Evolutionary conservation across 352 stramenopile genomes (phyloP), one percentile per base, ranked within the genome.

Genomic region (Phytophthora palmivora): DNA sequence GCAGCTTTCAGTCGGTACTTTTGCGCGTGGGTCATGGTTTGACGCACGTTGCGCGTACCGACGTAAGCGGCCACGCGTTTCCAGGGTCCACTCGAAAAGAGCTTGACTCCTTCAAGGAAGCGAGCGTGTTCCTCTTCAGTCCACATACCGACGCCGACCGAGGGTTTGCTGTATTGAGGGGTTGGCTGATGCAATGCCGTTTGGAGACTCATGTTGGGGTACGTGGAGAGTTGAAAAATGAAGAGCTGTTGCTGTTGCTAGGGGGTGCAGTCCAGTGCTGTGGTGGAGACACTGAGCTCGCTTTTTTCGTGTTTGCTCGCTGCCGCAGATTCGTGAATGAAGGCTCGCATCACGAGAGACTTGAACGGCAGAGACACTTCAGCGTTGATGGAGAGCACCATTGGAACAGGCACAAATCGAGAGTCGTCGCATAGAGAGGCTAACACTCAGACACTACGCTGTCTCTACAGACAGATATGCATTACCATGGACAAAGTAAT

Each of bases 51-150:
- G 51, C 82, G 82, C 45, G 84, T 92, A 36, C 78, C 82, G 21
- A 94, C 81, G 44, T 88, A 85, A 33, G 79, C 80, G 10, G 83
- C 84, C 2, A 93, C 80, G 16, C 80, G 67, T 53, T 90, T 90
- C 82, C 81, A 92, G 5, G 83, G 84, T 4, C 82, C 82, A 26
- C 78, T 89, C 32, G 77, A 66, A 67, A 89, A 92, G 37, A 89
- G 71, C 58, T 89, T 87, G 57, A 94, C 86, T 16, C 73, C 82
- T 53, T 91, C 78, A 34, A 94, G 72, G 64, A 92, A 92, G 15
- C 75, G 73, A n/a, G 75, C 67, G 60, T 91, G 83, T 53, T 92
- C 84, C 30, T 89, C 79, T 26, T 79, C 71, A 9, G 81, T 89
- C 84, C 84, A 91, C 65, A 83, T 82, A 30, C 78, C 78, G 19